Base-by-base conservation (phyloP, 1,139 yeast genomes). In the Geotrichum histeridarum region DNA sequence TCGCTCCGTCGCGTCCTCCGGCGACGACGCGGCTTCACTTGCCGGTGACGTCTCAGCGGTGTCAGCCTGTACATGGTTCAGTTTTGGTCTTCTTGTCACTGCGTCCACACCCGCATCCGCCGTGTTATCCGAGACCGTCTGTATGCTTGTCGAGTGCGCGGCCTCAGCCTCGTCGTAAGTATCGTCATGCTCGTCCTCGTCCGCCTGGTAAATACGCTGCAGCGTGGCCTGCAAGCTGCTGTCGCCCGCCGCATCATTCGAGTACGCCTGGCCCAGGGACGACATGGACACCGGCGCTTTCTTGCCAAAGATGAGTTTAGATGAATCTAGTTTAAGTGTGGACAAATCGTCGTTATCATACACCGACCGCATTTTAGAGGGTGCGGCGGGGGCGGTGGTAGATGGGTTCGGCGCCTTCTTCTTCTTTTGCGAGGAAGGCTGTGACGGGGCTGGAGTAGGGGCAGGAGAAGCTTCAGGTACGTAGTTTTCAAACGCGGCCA, bases 181-280 rank as follows among this genome's bases (percentile, higher is more conserved):
- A 62, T 89, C 96, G 66, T 88, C 96, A 2, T 86, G 83, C 60
- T 86, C 95, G 58, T 77, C 81, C 62, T 86, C 95, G 58, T 86
- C 93, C 18, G 82, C 78, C 49, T 84, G 86, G 62, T 86, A 84
- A 58, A 86, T 72, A 60, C 84, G 68, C 54, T 81, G 71, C 60
- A 88, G 72, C 0, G 94, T 91, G 48, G 84, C 80, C 8, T 79
- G 74, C 46, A 87, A 69, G 0, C 88, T 82, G 61, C 74, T 78
- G 44, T 73, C 74, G 6, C 65, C 61, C 6, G 58, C 56, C 15
- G 56, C 57, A 42, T 64, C 69, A 47, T 52, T 35, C 41, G 42
- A 48, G 48, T 52, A 45, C 47, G 56, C 51, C 35, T 48, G 38
- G 14, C 50, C 58, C 18, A 27, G 49, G 47, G 32, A 31, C 48